Base-by-base conservation (phyloP, 1,139 yeast species). In the Pichia sp. region DNA sequence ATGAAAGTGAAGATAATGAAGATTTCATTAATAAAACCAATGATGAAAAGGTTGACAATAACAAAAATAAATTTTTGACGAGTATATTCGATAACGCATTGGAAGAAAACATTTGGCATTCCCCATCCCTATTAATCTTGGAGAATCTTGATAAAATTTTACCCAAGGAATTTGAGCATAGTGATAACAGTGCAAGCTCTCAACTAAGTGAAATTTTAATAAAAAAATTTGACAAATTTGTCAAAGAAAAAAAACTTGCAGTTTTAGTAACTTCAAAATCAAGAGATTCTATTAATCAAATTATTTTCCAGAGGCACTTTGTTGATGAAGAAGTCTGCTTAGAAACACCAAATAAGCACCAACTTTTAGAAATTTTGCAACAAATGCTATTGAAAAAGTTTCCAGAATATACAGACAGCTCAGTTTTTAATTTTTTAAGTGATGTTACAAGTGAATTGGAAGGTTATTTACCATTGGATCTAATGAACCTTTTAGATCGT, bases 401-500 rank as follows among this genome's bases (percentile, higher is more conserved):
- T 38, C 29, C 47, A 3, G 25, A 41, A 10, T 43, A 42, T 26
- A 7, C 30, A 2, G 64, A 68, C 4, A 71, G 78, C 49, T 90
- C 83, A 55, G 6, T 38, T 10, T 7, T 6, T 6, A 31, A 39
- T 7, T 58, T 81, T 12, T 37, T 63, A 20, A 72, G 82, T 63
- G 95, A 87, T 56, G 70, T 89, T 53, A 82, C 89, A 33, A 63
- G 76, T 26, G 92, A 82, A 46, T 85, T 96, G 0, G 97, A 92
- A 57, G 97, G 97, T 0, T 92, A 82, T 61, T 76, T 87, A 35
- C 95, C 97, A 0, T 78, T 81, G 34, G 98, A 92, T 60, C 62
- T 92, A 49, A 78, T 80, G 64, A 76, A 78, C 7, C 65, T 92
- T 27, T 73, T 79, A 33, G 96, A 87, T 54, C 71, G 96, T 55